Percentiles rank a stretch among this genome's conserved stretches.
phyloP scores from a whole-genome alignment of 495 filamentous ascomycete species.

The Aspergillus conjunctus region DNA sequence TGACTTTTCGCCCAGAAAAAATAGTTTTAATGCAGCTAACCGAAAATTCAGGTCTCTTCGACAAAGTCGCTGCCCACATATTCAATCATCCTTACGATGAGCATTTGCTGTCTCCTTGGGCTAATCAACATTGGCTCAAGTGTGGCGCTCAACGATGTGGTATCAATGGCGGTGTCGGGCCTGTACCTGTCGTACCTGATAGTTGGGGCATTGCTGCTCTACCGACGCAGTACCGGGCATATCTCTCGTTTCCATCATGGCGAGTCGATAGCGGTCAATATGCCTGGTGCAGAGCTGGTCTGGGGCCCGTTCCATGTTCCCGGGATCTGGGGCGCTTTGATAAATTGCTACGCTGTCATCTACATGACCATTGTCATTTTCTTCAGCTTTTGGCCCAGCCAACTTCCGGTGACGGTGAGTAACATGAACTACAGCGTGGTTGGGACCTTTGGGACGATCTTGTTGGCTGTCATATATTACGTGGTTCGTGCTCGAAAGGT shows the following conservation, averaged over 20 bases:
- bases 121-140: slow-evolving; percentile 51
- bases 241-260: slow-evolving; percentile 32
- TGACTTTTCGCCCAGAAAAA: not conserved
- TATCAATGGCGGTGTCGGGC: slow-evolving; percentile 45
- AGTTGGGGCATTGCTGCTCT: slow-evolving; percentile 48
- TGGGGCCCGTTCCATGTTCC: slow-evolving; percentile 42
- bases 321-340: slow-evolving; percentile 32
- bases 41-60: slow-evolving; percentile 31
- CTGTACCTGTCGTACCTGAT: slow-evolving; percentile 50
- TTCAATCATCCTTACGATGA: slow-evolving; percentile 41
- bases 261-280: slow-evolving; percentile 29
- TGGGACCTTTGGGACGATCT: slow-evolving; percentile 33
- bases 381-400: slow-evolving; percentile 46
- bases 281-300: slow-evolving; percentile 38
- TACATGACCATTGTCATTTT: slow-evolving; percentile 43
- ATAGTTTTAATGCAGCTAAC: not conserved
- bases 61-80: slow-evolving; percentile 40
- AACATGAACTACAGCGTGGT: slow-evolving; percentile 46
- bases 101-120: slow-evolving; percentile 40
- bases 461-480: slow-evolving; percentile 43
- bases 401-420: slow-evolving; percentile 25
- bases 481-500: slow-evolving; percentile 35
- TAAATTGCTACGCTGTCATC: slow-evolving; percentile 39
- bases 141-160: slow-evolving; percentile 49
- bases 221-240: slow-evolving; percentile 42